phyloP scores from a whole-genome alignment of 306 rosid genomes.

The Oemleria cerasiformis region DNA sequence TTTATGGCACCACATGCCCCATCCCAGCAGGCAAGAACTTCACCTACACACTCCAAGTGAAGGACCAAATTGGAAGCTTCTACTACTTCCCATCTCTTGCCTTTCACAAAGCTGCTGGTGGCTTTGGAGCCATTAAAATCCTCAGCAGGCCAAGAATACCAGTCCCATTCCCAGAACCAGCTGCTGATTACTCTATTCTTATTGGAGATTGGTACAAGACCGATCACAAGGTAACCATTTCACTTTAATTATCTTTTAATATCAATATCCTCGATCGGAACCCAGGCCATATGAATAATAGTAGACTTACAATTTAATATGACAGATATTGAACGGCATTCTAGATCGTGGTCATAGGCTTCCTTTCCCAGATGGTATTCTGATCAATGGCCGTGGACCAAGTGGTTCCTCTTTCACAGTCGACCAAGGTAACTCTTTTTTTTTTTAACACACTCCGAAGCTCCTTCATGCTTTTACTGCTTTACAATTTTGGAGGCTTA shows the following conservation, averaged over 20 bases:
- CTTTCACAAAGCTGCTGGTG: conserved; percentile 91
- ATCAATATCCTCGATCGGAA: no score
- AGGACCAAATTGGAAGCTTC: conserved; percentile 87
- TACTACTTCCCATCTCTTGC: conserved; percentile 86
- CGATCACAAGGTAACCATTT: conserved; percentile 52
- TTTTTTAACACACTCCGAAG: neutral
- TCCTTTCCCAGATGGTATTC: conserved; percentile 63
- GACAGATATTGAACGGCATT: conserved; percentile 52
- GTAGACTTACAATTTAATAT: neutral
- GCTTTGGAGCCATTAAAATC: conserved; percentile 68
- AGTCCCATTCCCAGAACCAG: conserved; percentile 86
- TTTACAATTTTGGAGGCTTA: neutral
- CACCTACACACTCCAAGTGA: conserved; percentile 82
- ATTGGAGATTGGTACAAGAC: conserved; percentile 88
- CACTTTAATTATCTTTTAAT: no score
- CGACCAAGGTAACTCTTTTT: conserved; percentile 53
- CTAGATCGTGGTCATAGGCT: conserved; percentile 73
- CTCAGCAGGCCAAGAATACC: conserved; percentile 88
- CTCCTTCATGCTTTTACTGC: neutral
- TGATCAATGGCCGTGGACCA: conserved; percentile 73
- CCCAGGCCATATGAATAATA: no score
- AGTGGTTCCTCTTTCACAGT: conserved; percentile 54
- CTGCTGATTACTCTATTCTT: conserved; percentile 61
- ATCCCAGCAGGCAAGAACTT: conserved; percentile 88
- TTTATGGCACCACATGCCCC: conserved; percentile 83